phyloP scores from a whole-genome alignment of 225 moss, liverwort and hornwort species.

The Thuidium tamariscinum region DNA sequence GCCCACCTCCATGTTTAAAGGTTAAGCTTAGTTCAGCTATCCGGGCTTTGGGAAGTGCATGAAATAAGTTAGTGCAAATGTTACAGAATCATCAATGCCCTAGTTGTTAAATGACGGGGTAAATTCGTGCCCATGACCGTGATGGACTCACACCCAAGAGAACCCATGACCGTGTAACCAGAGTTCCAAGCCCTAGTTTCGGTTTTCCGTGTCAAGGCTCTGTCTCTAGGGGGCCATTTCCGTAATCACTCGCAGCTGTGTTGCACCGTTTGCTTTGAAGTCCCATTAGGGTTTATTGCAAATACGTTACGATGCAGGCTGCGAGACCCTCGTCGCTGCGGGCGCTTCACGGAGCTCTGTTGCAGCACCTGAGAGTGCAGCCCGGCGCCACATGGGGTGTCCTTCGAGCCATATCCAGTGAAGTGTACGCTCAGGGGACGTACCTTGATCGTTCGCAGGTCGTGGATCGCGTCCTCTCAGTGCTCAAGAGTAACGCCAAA shows the following conservation, averaged over 20 bases:
- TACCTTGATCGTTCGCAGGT: conserved; percentile 57
- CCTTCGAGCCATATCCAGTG: conserved; percentile 21
- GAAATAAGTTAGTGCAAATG: not conserved
- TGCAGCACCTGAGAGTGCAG: conserved; percentile 52
- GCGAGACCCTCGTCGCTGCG: conserved; percentile 8
- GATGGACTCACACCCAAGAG: too few relatives aligned
- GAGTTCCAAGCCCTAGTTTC: not conserved
- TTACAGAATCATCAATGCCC: not conserved
- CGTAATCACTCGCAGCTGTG: too few relatives aligned
- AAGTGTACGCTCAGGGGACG: conserved; percentile 51
- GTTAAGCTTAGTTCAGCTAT: not conserved
- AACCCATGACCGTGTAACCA: not conserved
- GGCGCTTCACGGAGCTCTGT: conserved; percentile 22
- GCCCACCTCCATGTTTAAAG: too few relatives aligned
- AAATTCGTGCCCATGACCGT: not conserved
- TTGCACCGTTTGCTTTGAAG: not conserved
- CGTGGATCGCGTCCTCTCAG: conserved; percentile 59
- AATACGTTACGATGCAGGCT: conserved; percentile 9
- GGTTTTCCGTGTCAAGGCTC: not conserved
- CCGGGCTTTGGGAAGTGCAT: not conserved
- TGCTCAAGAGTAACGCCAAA: conserved; percentile 59
- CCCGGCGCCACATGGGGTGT: not conserved
- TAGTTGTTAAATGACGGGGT: not conserved
- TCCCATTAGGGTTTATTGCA: not conserved
- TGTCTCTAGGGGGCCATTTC: not conserved